A percentile compares a stretch with the other conserved stretches of the same genome.
These are phyloP conservation scores for Adiantum capillusveneris DNA, from an alignment of 75 land plant species.

Conservation along the genomic window DNA sequence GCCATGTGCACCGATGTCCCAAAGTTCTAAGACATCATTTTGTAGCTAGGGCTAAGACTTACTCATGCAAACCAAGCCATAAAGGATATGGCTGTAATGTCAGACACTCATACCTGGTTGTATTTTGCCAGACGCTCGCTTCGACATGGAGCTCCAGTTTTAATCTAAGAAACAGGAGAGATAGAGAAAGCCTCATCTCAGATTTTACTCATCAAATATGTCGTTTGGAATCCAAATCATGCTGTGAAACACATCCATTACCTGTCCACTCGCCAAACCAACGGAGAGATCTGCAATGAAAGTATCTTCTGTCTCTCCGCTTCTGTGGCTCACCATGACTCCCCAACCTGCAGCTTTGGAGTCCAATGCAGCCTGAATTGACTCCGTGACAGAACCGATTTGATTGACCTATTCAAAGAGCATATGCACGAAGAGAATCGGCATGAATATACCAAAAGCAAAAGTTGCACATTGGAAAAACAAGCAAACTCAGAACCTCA, in stretches of 20 bases:
- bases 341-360: slow-evolving; percentile 99
- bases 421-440: no score
- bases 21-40: no score
- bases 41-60: no score
- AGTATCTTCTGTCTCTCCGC: slow-evolving; percentile 98
- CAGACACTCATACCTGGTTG: slow-evolving; percentile 49
- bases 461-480: no score
- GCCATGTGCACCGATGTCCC: no score
- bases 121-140: slow-evolving; percentile 91
- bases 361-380: slow-evolving; percentile 86
- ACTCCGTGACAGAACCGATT: slow-evolving; percentile 87
- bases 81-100: no score
- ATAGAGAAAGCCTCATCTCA: neutral
- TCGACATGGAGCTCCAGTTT: slow-evolving; percentile 96
- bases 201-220: no score
- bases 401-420: slow-evolving; percentile 93
- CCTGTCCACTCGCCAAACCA: slow-evolving; percentile 97
- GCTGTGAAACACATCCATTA: slow-evolving; percentile 3
- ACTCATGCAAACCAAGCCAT: no score
- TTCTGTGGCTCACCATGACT: slow-evolving; percentile 95
- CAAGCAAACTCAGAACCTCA: slow-evolving; percentile 38
- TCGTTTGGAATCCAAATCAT: no score
- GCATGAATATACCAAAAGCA: no score
- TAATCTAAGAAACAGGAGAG: slow-evolving; percentile 48
- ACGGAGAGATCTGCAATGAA: slow-evolving; percentile 96